Conservation (phyloP, 768 basidiomycete species). For the Naganishia onofrii region DNA sequence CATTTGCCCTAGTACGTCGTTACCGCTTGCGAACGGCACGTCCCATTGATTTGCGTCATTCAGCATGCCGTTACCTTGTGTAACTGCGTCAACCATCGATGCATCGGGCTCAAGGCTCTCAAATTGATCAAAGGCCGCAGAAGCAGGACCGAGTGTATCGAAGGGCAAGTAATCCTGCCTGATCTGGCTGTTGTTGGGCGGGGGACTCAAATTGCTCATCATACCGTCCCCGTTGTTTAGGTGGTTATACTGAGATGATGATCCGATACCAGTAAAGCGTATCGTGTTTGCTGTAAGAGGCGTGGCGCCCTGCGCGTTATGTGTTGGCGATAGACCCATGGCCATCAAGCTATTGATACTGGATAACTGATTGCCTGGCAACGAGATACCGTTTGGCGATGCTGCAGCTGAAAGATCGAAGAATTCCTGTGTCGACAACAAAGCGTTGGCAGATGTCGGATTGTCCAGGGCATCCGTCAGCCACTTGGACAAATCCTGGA, state of each 20-base stretch:
- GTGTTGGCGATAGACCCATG: not conserved
- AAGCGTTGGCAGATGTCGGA: conserved; percentile 38
- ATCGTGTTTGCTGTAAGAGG: not conserved
- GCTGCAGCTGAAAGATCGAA: conserved; percentile 48
- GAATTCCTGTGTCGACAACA: conserved; percentile 51
- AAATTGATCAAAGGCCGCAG: conserved; percentile 40
- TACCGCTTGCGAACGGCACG: conserved; percentile 28
- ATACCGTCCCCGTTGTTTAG: conserved; percentile 1
- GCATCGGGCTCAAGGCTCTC: conserved; percentile 39
- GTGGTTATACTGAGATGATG: not conserved
- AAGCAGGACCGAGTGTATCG: conserved; percentile 37
- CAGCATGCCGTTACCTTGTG: conserved; percentile 13
- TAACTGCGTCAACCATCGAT: conserved; percentile 30
- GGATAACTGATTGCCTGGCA: conserved; percentile 20
- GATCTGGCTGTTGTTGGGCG: not conserved
- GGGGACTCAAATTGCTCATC: not conserved
- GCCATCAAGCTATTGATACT: not conserved
- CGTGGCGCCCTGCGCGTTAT: not conserved
- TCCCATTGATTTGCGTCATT: conserved; percentile 25
- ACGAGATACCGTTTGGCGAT: conserved; percentile 23
- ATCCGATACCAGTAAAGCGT: not conserved
- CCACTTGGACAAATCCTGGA: conserved; percentile 29
- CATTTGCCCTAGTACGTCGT: conserved; percentile 30
- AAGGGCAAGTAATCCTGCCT: conserved; percentile 23
- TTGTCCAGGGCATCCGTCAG: conserved; percentile 34